Evolutionary conservation across 768 basidiomycete genomes (phyloP), one percentile per base, ranked within the genome.

Genomic region (Hygrocybe punicea): DNA sequence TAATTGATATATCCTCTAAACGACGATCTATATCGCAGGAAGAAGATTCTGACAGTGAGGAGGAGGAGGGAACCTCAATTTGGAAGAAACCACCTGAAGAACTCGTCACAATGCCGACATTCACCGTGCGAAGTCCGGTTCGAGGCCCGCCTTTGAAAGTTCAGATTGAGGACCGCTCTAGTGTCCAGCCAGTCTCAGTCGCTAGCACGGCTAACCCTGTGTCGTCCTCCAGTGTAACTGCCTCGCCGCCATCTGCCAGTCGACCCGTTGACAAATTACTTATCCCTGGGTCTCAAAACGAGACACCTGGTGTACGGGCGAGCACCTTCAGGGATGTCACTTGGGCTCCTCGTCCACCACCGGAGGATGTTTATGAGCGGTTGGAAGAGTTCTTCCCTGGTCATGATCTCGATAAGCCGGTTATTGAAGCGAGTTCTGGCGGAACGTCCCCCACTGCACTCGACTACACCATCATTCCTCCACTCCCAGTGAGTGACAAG

Each of bases 341-440:
- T 19, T 97, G 93, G 94, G 89, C 91, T 36, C 85, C 87, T 58
- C 90, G 94, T 64, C 95, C 95, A 25, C 84, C 86, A 45, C 85
- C 94, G 0, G 97, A 98, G 73, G 89, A 91, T 62, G 89, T 99
- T 44, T 93, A 93, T 67, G 89, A 98, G 42, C 85, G 90, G 55
- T 80, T 99, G 7, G 92, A 98, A 63, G 86, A 89, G 59, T 98
- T 92, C 77, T 99, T 99, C 80, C 95, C 96, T 1, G 87, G 89
- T 61, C 91, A 97, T 67, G 94, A 98, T 66, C 83, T 98, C 48
- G 97, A 98, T 71, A 90, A 93, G 67, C 94, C 95, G 2, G 88
- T 98, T 61, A 90, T 98, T 53, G 96, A 98, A 63, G 85, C 87
- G 33, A 81, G 79, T 39, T 89, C 86, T 3, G 88, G 91, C 9